Evolutionary conservation across 192 early-diverging fungal species (phyloP).

Genomic region (Coemansia sp.): DNA sequence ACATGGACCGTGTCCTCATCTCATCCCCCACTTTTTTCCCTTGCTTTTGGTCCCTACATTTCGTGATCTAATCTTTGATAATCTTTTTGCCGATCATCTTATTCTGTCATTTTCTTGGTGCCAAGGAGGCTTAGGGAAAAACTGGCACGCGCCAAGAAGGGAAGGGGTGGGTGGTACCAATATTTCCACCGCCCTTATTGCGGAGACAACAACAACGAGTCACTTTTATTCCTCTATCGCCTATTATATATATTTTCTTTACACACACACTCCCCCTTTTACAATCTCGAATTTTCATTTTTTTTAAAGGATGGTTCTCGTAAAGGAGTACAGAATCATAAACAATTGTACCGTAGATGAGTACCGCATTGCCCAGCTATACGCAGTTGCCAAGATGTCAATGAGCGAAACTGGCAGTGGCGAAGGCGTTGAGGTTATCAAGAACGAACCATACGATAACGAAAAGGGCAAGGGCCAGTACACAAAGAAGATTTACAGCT

Average conservation of each 20-base stretch:
- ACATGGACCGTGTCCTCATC: not conserved
- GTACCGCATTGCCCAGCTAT: constrained; percentile 78
- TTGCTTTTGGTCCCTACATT: not conserved
- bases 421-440: constrained; percentile 77
- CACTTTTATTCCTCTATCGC: too few species aligned
- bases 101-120: too few species aligned
- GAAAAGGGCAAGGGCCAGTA: constrained; percentile 75
- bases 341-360: constrained; percentile 78
- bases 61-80: not conserved
- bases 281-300: too few species aligned
- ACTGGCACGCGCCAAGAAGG: not conserved
- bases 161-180: not conserved
- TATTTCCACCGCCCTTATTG: too few species aligned
- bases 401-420: constrained; percentile 78
- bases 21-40: not conserved
- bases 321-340: constrained; percentile 76
- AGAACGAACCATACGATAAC: constrained; percentile 80
- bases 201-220: too few species aligned
- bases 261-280: too few species aligned
- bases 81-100: not conserved
- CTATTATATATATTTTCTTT: too few species aligned
- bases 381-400: constrained; percentile 74
- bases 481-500: constrained; percentile 76
- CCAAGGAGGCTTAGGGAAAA: not conserved
- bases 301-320: constrained; percentile 57